Percentiles rank a stretch among this genome's conserved stretches.
phyloP scores from a whole-genome alignment of 176 grass and related monocot genomes.

The Carex pumila region DNA sequence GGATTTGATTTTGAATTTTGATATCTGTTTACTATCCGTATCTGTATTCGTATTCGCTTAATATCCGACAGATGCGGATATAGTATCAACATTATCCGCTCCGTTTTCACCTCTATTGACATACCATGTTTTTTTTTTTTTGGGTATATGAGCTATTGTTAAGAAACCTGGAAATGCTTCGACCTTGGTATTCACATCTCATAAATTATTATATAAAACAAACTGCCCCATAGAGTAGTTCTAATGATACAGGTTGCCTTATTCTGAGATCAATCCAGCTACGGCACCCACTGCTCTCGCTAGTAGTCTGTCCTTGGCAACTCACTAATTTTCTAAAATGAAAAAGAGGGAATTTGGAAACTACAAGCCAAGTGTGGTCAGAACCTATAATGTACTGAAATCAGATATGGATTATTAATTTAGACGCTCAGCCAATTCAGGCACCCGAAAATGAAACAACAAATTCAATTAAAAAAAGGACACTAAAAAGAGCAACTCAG shows the following conservation, averaged over 20 bases:
- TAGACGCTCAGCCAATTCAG: neutral
- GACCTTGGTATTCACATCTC: neutral
- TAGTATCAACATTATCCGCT: too few relatives aligned
- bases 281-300: neutral
- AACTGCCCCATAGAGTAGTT: neutral
- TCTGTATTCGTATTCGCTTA: too few relatives aligned
- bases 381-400: neutral
- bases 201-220: neutral
- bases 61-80: too few relatives aligned
- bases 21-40: too few relatives aligned
- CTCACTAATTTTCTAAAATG: neutral
- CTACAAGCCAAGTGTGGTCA: neutral
- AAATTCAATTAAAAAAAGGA: neutral
- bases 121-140: neutral
- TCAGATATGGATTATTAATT: neutral
- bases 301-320: neutral
- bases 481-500: neutral
- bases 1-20: too few relatives aligned
- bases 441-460: neutral
- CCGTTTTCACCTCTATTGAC: too few relatives aligned
- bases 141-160: too few relatives aligned
- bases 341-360: neutral
- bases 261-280: neutral
- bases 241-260: neutral
- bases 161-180: too few relatives aligned